These are phyloP conservation scores for Cryphonectria naterciae DNA, from an alignment of 2,329 filamentous ascomycete species.

Conservation along the genomic window DNA sequence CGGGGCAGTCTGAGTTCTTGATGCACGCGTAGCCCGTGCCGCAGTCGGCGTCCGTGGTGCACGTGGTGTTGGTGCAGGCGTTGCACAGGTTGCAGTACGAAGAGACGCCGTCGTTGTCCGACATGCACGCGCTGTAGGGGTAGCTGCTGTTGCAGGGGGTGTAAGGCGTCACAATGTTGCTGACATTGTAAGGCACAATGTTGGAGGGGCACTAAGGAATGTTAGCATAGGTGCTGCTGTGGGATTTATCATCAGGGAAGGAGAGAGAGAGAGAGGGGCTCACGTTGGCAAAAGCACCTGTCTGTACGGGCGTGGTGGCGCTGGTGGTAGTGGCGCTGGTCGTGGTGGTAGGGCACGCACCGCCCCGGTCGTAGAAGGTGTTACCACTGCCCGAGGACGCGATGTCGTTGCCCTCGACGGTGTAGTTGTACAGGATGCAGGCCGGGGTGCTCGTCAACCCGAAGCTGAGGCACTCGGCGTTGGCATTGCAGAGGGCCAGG, in stretches of 20 bases:
- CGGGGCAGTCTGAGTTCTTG: constrained; percentile 24
- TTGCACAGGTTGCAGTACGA: constrained; percentile 27
- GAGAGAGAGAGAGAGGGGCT: background rate
- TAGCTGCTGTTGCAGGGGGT: constrained; percentile 25
- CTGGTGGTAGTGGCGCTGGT: constrained; percentile 7
- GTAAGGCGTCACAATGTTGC: constrained; percentile 21
- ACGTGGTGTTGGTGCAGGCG: constrained; percentile 19
- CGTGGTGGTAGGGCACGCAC: constrained; percentile 24
- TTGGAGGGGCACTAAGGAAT: constrained; percentile 23
- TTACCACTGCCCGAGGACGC: constrained; percentile 20
- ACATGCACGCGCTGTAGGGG: constrained; percentile 23
- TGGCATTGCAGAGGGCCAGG: constrained; percentile 21
- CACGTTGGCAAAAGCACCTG: constrained; percentile 26
- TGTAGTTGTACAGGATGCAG: constrained; percentile 26
- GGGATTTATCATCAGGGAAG: too few relatives aligned
- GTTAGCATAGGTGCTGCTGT: background rate
- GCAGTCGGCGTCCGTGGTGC: constrained; percentile 23
- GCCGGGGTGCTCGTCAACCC: constrained; percentile 19
- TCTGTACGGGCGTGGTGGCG: constrained; percentile 24
- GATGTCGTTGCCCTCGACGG: constrained; percentile 26
- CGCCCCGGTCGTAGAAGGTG: constrained; percentile 27
- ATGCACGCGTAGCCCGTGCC: constrained; percentile 25
- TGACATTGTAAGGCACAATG: constrained; percentile 26
- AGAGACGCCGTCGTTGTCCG: constrained; percentile 21
- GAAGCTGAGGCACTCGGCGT: constrained; percentile 27